phyloP scores from a whole-genome alignment of 768 basidiomycete genomes.

The Phaeotremella skinneri region DNA sequence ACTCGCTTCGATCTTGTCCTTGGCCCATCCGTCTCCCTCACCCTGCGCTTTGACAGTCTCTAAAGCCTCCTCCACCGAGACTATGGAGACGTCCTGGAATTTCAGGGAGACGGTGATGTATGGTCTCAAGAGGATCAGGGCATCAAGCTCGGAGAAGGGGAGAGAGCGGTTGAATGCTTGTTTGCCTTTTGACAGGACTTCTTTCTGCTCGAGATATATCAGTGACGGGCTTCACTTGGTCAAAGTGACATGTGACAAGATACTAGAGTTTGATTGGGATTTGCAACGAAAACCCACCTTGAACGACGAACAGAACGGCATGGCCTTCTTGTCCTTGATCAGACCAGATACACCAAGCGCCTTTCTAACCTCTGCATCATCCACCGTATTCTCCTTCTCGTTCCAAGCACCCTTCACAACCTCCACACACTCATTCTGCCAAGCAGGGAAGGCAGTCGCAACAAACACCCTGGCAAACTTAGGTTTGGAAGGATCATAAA shows the following conservation, averaged over 20 bases:
- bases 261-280: too few relatives aligned
- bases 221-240: background rate
- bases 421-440: constrained; percentile 83
- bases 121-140: constrained; percentile 67
- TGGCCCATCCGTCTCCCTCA: constrained; percentile 62
- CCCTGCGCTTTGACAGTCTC: constrained; percentile 60
- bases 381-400: constrained; percentile 58
- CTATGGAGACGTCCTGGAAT: constrained; percentile 57
- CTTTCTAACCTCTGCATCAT: constrained; percentile 75
- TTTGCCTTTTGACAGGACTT: constrained; percentile 58
- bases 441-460: constrained; percentile 83
- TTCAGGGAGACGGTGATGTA: constrained; percentile 68
- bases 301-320: constrained; percentile 92
- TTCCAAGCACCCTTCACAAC: constrained; percentile 68
- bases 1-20: constrained; percentile 72
- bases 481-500: constrained; percentile 73
- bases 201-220: constrained; percentile 10
- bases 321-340: constrained; percentile 91
- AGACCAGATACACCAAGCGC: constrained; percentile 67
- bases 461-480: constrained; percentile 87
- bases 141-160: constrained; percentile 76
- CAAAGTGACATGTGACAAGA: background rate
- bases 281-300: constrained; percentile 66
- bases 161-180: constrained; percentile 78
- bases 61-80: constrained; percentile 68